A percentile compares a stretch with the other conserved stretches of the same genome.
Evolutionary conservation across 1,139 yeast species (phyloP).

Genomic region (Taphrina deformans): DNA sequence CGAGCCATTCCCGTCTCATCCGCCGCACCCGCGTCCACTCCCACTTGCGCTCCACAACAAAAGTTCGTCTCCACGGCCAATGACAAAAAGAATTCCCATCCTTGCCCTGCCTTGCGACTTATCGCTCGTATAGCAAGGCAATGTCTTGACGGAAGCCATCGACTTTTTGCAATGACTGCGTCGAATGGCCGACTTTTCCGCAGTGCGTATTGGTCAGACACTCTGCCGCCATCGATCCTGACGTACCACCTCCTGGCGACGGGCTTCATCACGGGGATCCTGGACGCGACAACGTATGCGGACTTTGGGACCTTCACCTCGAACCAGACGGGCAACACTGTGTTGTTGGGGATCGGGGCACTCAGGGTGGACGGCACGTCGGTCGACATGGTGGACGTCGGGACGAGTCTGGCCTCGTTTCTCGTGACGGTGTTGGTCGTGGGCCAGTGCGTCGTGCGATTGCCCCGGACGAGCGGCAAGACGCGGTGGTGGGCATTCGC

Average conservation of each 20-base stretch:
- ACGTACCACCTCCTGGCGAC: slow-evolving; percentile 24
- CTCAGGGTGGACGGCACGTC: background rate
- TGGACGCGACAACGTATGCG: slow-evolving; percentile 30
- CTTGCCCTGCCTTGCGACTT: no score
- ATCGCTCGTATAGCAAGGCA: no score
- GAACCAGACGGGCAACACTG: slow-evolving; percentile 28
- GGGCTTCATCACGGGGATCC: slow-evolving; percentile 29
- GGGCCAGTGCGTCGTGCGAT: slow-evolving; percentile 5
- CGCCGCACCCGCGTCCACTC: background rate
- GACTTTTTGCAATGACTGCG: background rate
- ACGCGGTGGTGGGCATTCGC: slow-evolving; percentile 18
- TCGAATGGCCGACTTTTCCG: background rate
- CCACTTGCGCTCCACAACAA: background rate
- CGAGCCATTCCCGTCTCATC: background rate
- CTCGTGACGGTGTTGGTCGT: slow-evolving; percentile 5
- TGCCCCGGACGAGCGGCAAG: background rate
- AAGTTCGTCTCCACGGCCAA: no score
- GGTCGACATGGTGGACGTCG: slow-evolving; percentile 9
- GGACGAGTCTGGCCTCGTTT: slow-evolving; percentile 10
- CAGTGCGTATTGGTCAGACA: background rate
- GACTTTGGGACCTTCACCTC: slow-evolving; percentile 28
- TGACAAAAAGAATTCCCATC: no score
- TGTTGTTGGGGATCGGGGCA: slow-evolving; percentile 14
- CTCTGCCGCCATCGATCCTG: slow-evolving; percentile 3
- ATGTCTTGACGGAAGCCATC: no score